A percentile compares a stretch with the other conserved stretches of the same genome.
These are phyloP conservation scores for Allomyces javanicus DNA, from an alignment of 192 early-diverging fungal species.

Conservation along the genomic window DNA sequence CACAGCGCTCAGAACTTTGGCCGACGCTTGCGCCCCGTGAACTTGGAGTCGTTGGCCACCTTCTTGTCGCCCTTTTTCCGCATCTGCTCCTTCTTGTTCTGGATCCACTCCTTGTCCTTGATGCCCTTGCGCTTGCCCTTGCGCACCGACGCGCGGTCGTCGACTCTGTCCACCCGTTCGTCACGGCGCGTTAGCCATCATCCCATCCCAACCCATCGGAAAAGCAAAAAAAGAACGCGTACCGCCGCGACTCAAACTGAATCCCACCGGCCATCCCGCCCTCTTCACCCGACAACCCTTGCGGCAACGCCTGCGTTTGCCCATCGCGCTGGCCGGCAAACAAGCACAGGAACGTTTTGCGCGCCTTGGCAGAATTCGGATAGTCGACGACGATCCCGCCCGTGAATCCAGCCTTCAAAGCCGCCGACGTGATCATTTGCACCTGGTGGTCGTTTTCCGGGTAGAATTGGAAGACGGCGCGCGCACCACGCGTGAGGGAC, in stretches of 20 bases:
- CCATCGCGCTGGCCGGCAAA: slow-evolving; percentile 69
- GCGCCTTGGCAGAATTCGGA: slow-evolving; percentile 88
- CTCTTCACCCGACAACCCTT: slow-evolving; percentile 38
- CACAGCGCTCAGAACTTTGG: slow-evolving; percentile 48
- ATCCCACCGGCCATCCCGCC: slow-evolving; percentile 20
- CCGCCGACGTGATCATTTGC: slow-evolving; percentile 69
- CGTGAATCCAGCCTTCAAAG: slow-evolving; percentile 84
- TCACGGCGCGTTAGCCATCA: no score
- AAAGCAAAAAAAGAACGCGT: background rate
- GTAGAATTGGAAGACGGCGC: slow-evolving; percentile 97
- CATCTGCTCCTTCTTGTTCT: slow-evolving; percentile 74
- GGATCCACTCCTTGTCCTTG: slow-evolving; percentile 77
- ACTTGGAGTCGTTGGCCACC: slow-evolving; percentile 74
- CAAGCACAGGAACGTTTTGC: slow-evolving; percentile 89
- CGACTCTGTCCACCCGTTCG: background rate
- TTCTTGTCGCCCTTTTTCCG: slow-evolving; percentile 55
- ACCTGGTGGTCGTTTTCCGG: slow-evolving; percentile 89
- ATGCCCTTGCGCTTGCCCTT: slow-evolving; percentile 27
- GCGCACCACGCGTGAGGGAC: slow-evolving; percentile 62
- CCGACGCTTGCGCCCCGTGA: slow-evolving; percentile 82
- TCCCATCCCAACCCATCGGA: no score
- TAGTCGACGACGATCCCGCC: slow-evolving; percentile 90
- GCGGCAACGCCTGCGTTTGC: slow-evolving; percentile 31
- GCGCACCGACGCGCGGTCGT: background rate
- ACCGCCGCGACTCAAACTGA: slow-evolving; percentile 17